Evolutionary conservation across 1,284 basidiomycete species (phyloP), one percentile per base, ranked within the genome.

Genomic region (Ustilago lituana): DNA sequence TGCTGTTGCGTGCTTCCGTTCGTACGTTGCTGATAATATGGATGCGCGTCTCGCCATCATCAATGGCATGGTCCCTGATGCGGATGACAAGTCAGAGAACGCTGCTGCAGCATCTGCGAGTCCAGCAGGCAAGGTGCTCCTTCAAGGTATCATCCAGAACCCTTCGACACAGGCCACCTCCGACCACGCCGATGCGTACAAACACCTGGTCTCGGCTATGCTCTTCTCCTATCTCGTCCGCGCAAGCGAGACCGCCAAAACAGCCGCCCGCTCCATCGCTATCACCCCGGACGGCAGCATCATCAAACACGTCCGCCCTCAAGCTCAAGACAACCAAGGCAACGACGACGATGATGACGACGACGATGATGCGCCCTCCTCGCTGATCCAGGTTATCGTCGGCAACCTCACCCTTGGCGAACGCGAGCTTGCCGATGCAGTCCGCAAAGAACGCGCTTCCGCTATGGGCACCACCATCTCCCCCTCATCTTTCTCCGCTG

Each of bases 381-480:
- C 83, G 3, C 80, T 88, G 7, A 83, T 88, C 5, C 85, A 86
- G 61, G 82, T 86, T 14, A 76, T 88, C 1, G 84, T 87, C 5
- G 89, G 78, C 84, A 91, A 87, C 75, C 73, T 88, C 7, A 84
- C 87, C 86, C 72, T 91, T 89, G 85, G 86, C 0, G 78, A 84
- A 41, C 81, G 86, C 29, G 85, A 86, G 68, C 85, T 86, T 55
- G 83, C 84, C 5, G 80, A 81, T 29, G 71, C 78, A 0, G 69
- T 77, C 2, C 71, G 79, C 19, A 59, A 68, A 26, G 80, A 80
- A 51, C 75, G 79, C 20, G 59, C 70, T 14, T 64, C 61, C 1
- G 63, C 68, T 0, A 67, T 65, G 48, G 62, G 62, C 5, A 63
- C 59, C 12, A 45, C 55, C 23, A 37, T 60, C 29, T 55, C 61